phyloP scores from a whole-genome alignment of 805 yeast genomes.

The Yarrowia phangngaensis region DNA sequence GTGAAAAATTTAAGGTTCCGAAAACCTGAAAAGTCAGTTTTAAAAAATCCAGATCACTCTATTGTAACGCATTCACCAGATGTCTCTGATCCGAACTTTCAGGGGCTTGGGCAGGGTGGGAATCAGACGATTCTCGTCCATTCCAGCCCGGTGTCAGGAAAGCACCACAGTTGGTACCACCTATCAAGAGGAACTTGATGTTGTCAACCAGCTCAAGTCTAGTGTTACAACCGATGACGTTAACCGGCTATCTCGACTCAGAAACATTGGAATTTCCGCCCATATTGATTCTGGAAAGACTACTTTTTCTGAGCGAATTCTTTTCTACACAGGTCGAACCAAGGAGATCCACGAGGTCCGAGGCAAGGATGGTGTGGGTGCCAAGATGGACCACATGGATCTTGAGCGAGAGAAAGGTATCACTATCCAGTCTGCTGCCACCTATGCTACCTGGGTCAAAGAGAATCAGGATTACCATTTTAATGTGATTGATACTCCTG shows the following conservation, averaged over 20 bases:
- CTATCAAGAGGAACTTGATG: slow-evolving; percentile 24
- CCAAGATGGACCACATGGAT: slow-evolving; percentile 99
- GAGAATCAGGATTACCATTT: slow-evolving; percentile 62
- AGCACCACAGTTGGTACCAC: slow-evolving; percentile 25
- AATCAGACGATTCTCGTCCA: slow-evolving; percentile 18
- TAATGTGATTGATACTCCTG: slow-evolving; percentile 96
- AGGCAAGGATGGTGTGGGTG: slow-evolving; percentile 97
- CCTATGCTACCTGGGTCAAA: slow-evolving; percentile 89
- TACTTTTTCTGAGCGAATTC: slow-evolving; percentile 94
- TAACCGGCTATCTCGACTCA: slow-evolving; percentile 54
- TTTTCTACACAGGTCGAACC: slow-evolving; percentile 94
- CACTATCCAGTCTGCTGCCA: slow-evolving; percentile 98
- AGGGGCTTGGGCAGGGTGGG: slow-evolving; percentile 34
- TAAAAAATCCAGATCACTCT: not conserved
- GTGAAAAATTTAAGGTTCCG: slow-evolving; percentile 20
- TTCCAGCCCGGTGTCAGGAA: slow-evolving; percentile 8
- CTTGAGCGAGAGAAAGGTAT: slow-evolving; percentile 97
- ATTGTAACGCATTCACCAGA: not conserved
- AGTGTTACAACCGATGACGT: slow-evolving; percentile 38
- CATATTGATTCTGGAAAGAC: slow-evolving; percentile 98
- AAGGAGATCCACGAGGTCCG: slow-evolving; percentile 94
- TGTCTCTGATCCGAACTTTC: slow-evolving; percentile 31
- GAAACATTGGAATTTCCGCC: slow-evolving; percentile 97
- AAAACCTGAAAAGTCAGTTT: not conserved
- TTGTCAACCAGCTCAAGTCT: slow-evolving; percentile 19